Conservation (phyloP, 2,329 filamentous ascomycete species). For the Coniochaeta sp. region DNA sequence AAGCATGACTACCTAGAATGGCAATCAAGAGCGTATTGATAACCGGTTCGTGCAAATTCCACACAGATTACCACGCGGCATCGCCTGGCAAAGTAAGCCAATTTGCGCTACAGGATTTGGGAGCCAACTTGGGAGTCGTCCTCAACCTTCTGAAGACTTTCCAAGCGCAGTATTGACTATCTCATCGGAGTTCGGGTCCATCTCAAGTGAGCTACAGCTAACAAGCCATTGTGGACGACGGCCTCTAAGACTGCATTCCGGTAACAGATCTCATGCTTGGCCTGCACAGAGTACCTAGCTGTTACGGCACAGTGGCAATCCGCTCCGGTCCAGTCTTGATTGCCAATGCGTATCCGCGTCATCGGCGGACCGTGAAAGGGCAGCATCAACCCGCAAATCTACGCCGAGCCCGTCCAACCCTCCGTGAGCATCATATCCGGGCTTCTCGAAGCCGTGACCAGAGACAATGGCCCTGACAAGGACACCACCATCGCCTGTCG, state of each 20-base stretch:
- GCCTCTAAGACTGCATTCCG: conserved; percentile 20
- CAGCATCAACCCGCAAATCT: conserved; percentile 27
- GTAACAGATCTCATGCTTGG: conserved; percentile 28
- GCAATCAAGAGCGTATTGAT: too few species aligned
- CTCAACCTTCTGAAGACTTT: too few species aligned
- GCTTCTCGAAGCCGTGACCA: background rate
- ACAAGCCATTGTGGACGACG: conserved; percentile 28
- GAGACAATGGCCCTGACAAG: background rate
- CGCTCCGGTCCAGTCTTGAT: conserved; percentile 17
- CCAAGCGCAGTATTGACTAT: too few species aligned
- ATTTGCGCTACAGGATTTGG: too few species aligned
- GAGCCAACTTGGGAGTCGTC: too few species aligned
- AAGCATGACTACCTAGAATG: too few species aligned
- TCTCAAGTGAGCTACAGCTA: too few species aligned
- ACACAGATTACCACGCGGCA: too few species aligned
- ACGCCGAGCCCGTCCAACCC: conserved; percentile 32
- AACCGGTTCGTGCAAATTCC: too few species aligned
- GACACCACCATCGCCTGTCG: conserved; percentile 4
- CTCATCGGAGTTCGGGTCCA: too few species aligned
- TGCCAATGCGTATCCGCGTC: conserved; percentile 17
- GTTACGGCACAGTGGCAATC: conserved; percentile 22
- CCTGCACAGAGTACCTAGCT: conserved; percentile 20
- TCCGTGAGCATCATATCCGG: background rate
- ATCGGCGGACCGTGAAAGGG: conserved; percentile 35
- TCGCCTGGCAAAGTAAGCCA: too few species aligned